Base-by-base conservation (phyloP, 2,329 filamentous ascomycete genomes). In the Phialocephala sp. region DNA sequence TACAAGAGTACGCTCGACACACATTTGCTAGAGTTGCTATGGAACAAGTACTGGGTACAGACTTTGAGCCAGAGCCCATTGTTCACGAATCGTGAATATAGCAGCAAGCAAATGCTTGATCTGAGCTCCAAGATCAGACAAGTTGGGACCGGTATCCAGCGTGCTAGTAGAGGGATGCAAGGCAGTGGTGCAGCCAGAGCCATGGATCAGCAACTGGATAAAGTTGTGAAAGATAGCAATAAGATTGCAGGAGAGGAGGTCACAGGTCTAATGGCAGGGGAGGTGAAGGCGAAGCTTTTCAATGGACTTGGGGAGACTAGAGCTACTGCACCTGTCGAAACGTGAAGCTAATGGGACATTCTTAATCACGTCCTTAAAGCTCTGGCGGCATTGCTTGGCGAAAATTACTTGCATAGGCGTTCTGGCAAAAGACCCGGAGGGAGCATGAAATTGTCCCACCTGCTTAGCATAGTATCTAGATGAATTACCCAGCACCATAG, bases 41-140 rank as follows among this genome's bases (percentile, higher is more conserved):
- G 95, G 95, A 97, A 97, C 82, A 98, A 98, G 79, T 99, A 99
- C 83, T 97, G 93, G 95, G 94, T 97, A 39, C 92, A 96, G 75
- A 99, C 95, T 6, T 86, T 99, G 22, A 96, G 93, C 37, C 92
- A 97, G 73, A 95, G 89, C 72, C 94, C 94, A 24, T 85, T 97
- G 4, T 89, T 97, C 73, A 93, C 92, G 63, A 98, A 97, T 76
- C 91, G 94, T 69, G 94, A 97, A 72, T 99, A 94, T 76, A 91
- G 90, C 60, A 97, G 91, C 74, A 95, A 94, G 78, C 94, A 97
- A 79, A 95, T 99, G 80, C 83, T 89, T 58, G 95, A 99, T 77
- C 83, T 98, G 52, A 91, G 91, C 47, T 87, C 88, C 70, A 97
- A 97, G 81, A 90, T 96, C 71, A 84, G 85, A 71, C 88, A 93